These are phyloP conservation scores for Trifolium dubium DNA, from an alignment of 306 rosid genomes.

Conservation along the genomic window DNA sequence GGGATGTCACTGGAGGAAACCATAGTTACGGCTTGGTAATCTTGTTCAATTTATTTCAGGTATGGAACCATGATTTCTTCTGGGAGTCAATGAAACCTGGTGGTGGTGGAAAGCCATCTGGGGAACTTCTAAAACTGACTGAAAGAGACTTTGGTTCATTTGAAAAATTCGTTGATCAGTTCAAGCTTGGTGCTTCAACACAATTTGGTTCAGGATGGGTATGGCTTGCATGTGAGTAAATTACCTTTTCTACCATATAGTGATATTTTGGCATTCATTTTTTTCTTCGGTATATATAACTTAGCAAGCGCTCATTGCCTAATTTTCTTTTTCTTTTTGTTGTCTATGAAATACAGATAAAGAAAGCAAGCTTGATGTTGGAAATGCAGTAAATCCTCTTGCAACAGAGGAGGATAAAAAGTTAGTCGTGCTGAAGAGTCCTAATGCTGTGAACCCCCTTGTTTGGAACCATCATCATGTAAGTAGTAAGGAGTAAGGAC, in stretches of 20 bases:
- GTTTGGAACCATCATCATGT: slow-evolving; percentile 75
- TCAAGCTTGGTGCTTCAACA: slow-evolving; percentile 75
- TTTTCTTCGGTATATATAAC: slow-evolving; percentile 31
- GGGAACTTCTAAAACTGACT: slow-evolving; percentile 78
- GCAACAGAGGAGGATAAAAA: slow-evolving; percentile 73
- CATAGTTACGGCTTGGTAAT: slow-evolving; percentile 45
- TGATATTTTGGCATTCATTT: slow-evolving; percentile 30
- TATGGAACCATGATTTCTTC: slow-evolving; percentile 94
- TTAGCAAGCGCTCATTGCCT: not conserved
- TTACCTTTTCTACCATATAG: slow-evolving; percentile 25
- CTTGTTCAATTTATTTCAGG: slow-evolving; percentile 47
- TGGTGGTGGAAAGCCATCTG: slow-evolving; percentile 83
- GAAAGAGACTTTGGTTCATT: slow-evolving; percentile 89
- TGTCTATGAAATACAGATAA: slow-evolving; percentile 53
- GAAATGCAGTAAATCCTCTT: slow-evolving; percentile 73
- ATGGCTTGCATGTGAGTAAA: slow-evolving; percentile 87
- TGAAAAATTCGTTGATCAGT: slow-evolving; percentile 60
- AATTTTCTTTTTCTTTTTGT: not conserved
- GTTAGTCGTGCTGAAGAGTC: slow-evolving; percentile 77
- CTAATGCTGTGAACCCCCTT: slow-evolving; percentile 90
- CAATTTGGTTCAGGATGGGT: slow-evolving; percentile 99
- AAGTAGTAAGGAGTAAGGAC: slow-evolving; percentile 49
- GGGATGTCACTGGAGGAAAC: slow-evolving; percentile 64
- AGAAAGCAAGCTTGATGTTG: slow-evolving; percentile 67
- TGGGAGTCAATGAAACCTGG: slow-evolving; percentile 96